phyloP scores from a whole-genome alignment of 1,284 basidiomycete species.

The Austroboletus novae-zelandiae region DNA sequence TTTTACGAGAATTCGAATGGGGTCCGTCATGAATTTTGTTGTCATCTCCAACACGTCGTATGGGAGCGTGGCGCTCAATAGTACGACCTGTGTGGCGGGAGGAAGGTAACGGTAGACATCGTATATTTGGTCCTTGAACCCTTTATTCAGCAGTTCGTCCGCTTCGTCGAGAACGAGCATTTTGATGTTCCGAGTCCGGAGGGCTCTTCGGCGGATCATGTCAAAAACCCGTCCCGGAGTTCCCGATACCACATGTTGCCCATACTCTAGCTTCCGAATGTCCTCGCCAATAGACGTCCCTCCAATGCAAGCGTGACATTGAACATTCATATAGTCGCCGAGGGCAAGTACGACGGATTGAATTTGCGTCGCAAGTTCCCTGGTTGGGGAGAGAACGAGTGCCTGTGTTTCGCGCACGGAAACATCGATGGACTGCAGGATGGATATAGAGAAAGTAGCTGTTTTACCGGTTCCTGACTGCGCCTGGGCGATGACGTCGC shows the following conservation, averaged over 20 bases:
- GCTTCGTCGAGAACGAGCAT: constrained; percentile 99
- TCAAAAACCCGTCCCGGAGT: constrained; percentile 99
- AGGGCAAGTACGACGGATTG: constrained; percentile 97
- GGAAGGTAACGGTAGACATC: constrained; percentile 99
- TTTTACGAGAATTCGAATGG: constrained; percentile 97
- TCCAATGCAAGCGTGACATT: constrained; percentile 98
- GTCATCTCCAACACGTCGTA: constrained; percentile 99
- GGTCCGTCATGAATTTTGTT: constrained; percentile 99
- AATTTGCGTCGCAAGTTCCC: constrained; percentile 96
- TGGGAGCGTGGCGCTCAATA: constrained; percentile 93
- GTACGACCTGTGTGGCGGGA: constrained; percentile 96
- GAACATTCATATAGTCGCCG: constrained; percentile 99
- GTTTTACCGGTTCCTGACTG: constrained; percentile 99
- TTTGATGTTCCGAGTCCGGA: constrained; percentile 98
- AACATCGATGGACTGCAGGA: constrained; percentile 95
- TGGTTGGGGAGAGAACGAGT: constrained; percentile 91
- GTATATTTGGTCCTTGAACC: constrained; percentile 99
- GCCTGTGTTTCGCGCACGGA: constrained; percentile 96
- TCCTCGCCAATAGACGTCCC: constrained; percentile 98
- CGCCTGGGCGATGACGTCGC: constrained; percentile 97
- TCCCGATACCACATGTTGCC: constrained; percentile 96
- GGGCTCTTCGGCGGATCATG: constrained; percentile 95
- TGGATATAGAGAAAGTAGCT: constrained; percentile 94
- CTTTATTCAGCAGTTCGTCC: constrained; percentile 96
- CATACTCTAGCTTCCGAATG: constrained; percentile 97